These are phyloP conservation scores for Schizosaccharomyces lindneri DNA, from an alignment of 805 yeast species.

Conservation along the genomic window DNA sequence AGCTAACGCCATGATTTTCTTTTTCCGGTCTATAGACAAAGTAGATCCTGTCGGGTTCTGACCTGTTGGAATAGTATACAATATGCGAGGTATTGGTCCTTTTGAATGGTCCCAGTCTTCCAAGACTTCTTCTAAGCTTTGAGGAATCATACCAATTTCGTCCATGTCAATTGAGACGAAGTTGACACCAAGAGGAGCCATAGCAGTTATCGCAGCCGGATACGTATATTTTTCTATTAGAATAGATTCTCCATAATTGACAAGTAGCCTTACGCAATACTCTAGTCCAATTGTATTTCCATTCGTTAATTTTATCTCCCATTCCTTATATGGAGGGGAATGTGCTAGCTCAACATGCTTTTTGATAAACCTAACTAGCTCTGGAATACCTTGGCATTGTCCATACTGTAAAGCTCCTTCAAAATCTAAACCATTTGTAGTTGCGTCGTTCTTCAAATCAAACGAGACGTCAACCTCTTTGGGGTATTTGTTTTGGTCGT, in stretches of 20 bases:
- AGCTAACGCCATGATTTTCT: constrained; percentile 48
- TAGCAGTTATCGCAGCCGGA: constrained; percentile 48
- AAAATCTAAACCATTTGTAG: constrained; percentile 39
- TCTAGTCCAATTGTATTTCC: constrained; percentile 91
- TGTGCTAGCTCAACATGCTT: constrained; percentile 34
- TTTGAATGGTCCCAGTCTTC: constrained; percentile 34
- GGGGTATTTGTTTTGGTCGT: not conserved
- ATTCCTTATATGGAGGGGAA: constrained; percentile 17
- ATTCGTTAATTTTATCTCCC: constrained; percentile 45
- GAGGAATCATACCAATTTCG: constrained; percentile 34
- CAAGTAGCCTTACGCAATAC: constrained; percentile 50
- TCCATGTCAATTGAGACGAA: constrained; percentile 49
- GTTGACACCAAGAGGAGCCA: constrained; percentile 32
- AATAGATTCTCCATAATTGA: constrained; percentile 39
- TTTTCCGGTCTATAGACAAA: constrained; percentile 51
- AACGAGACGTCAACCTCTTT: constrained; percentile 14
- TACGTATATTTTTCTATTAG: constrained; percentile 58
- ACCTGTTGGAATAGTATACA: constrained; percentile 85
- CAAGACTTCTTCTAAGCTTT: constrained; percentile 27
- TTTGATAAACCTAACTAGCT: constrained; percentile 36
- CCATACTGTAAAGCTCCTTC: constrained; percentile 86
- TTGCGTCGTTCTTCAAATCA: constrained; percentile 20
- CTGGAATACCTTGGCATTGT: constrained; percentile 53
- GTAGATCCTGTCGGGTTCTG: constrained; percentile 95
- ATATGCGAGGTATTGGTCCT: constrained; percentile 47